Base-by-base conservation (phyloP, 2,329 filamentous ascomycete genomes). In the Chalara sp. region DNA sequence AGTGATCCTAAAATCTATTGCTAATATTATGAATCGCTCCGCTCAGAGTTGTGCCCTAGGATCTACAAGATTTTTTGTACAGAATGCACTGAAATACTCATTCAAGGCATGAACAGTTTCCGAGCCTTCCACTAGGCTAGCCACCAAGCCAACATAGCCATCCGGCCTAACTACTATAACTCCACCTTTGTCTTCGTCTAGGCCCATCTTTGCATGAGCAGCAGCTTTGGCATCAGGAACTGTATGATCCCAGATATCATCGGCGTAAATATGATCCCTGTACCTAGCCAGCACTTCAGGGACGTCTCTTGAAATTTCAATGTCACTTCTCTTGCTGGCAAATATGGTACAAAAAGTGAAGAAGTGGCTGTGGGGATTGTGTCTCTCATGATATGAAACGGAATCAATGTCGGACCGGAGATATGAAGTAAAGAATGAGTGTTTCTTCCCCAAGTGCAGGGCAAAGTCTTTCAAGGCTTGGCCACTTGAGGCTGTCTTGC, bases 151-250 rank as follows among this genome's bases (percentile, higher is more conserved):
- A 31, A 96, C 85, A 66, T 96, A 93, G 6, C 89, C 89, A 67
- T 96, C 90, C 0, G 91, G 90, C 43, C 90, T 74, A 6, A 95
- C 87, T 7, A 96, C 86, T 1, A 95, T 84, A 2, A 96, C 79
- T 51, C 86, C 89, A 8, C 89, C 89, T 54, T 73, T 77, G 54
- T 87, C 81, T 62, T 85, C 74, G 56, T 86, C 79, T 30, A 96
- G 67, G 0, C 91, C 91, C 76, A 95, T 86, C 76, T 95, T 96
- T 41, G 84, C 83, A 68, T 96, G 91, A 5, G 89, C 89, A 3
- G 87, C 76, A 5, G 85, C 89, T 59, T 75, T 76, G 1, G 87
- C 84, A 21, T 84, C 74, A 0, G 86, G 83, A 1, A 89, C 84
- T 6, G 80, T 75, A 42, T 78, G 73, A 64, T 93, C 87, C 72